Evolutionary conservation across 2,329 filamentous ascomycete species (phyloP), one percentile per base, ranked within the genome.

Genomic region (Xylariaceae sp.): DNA sequence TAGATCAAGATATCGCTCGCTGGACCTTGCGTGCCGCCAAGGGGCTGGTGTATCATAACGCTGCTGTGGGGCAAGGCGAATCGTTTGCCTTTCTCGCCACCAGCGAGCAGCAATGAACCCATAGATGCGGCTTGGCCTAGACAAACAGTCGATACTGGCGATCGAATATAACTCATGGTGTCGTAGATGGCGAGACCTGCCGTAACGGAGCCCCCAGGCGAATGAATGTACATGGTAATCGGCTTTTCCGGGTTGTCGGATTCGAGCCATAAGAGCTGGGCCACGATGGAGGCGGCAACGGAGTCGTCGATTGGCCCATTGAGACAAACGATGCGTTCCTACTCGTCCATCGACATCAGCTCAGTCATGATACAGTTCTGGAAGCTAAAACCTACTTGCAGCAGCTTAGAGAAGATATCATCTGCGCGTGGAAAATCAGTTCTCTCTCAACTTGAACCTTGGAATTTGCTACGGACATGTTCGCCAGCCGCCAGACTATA

Each of bases 211-310:
- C 95, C 95, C 46, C 95, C 95, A 0, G 94, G 94, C 0, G 91
- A 96, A 78, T 99, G 96, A 75, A 99, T 99, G 76, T 99, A 99
- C 74, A 99, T 90, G 49, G 91, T 95, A 64, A 99, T 98, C 11
- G 92, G 90, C 74, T 96, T 97, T 53, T 96, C 87, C 3, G 94
- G 93, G 70, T 91, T 92, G 71, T 99, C 95, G 69, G 94, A 95
- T 81, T 99, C 96, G 74, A 99, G 92, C 84, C 93, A 99, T 62
- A 99, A 89, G 19, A 99, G 87, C 74, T 99, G 96, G 1, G 95
- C 92, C 24, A 98, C 94, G 62, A 98, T 92, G 37, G 90, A 91
- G n/a, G 95, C 94, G 33, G 92, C 96, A 65, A 95, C 87, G 37
- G 85, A 88, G 71, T 96, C 91, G 77, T 98, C 90, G 56, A 98